Conservation (phyloP, 768 basidiomycete species). For the Saitozyma sp. region DNA sequence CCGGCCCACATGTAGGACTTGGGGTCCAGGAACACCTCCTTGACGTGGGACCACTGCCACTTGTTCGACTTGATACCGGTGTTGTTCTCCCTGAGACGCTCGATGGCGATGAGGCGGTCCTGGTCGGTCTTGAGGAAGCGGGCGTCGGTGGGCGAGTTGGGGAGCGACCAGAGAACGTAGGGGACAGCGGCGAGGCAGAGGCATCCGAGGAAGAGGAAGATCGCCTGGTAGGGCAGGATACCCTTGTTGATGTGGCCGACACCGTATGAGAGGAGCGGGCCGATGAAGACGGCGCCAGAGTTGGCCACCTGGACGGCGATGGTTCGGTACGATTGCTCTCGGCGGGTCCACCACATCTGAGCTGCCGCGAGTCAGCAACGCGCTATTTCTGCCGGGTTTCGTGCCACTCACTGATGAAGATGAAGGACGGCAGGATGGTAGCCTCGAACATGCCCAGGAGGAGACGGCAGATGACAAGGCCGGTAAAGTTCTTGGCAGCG, state of each 20-base stretch:
- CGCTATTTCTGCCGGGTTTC: constrained; percentile 41
- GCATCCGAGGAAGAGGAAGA: constrained; percentile 46
- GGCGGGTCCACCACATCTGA: constrained; percentile 6
- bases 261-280: constrained; percentile 38
- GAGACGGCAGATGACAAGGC: constrained; percentile 25
- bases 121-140: constrained; percentile 45
- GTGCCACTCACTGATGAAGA: constrained; percentile 54
- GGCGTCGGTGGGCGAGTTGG: constrained; percentile 47
- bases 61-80: constrained; percentile 43
- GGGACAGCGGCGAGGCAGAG: constrained; percentile 38
- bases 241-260: constrained; percentile 25
- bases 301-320: constrained; percentile 51
- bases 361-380: constrained; percentile 6
- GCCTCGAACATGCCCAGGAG: constrained; percentile 56
- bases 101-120: constrained; percentile 48
- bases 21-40: constrained; percentile 44
- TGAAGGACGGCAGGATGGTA: constrained; percentile 59
- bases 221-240: constrained; percentile 39
- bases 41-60: constrained; percentile 46
- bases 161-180: constrained; percentile 41
- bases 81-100: constrained; percentile 49
- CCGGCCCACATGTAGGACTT: constrained; percentile 44
- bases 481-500: constrained; percentile 30
- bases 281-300: constrained; percentile 30
- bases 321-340: constrained; percentile 33